These are phyloP conservation scores for Nicotiana obtusifolia DNA, from an alignment of 257 asterid species.

Conservation along the genomic window DNA sequence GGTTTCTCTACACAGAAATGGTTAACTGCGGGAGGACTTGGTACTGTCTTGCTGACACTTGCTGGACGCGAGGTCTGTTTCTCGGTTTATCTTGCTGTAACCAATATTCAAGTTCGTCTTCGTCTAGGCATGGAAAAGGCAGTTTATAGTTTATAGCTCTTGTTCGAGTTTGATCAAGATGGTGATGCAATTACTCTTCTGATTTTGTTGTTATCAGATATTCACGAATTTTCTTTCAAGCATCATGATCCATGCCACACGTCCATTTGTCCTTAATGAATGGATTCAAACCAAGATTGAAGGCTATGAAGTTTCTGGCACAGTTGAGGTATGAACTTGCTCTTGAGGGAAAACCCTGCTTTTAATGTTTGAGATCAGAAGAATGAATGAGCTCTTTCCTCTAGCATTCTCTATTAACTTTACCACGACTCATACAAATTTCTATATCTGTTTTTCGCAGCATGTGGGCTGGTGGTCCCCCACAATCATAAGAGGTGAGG, in stretches of 20 bases:
- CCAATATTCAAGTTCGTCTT: neutral
- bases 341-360: neutral
- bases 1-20: slow-evolving; percentile 97
- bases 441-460: slow-evolving; percentile 27
- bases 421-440: neutral
- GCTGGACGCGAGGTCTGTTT: slow-evolving; percentile 93
- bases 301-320: slow-evolving; percentile 98
- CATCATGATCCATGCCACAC: slow-evolving; percentile 92
- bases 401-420: neutral
- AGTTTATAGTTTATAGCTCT: neutral
- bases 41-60: slow-evolving; percentile 96
- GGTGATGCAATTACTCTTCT: slow-evolving; percentile 2
- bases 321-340: slow-evolving; percentile 71
- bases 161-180: neutral
- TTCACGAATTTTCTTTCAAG: slow-evolving; percentile 98
- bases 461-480: slow-evolving; percentile 99
- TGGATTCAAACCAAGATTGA: slow-evolving; percentile 97
- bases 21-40: slow-evolving; percentile 99
- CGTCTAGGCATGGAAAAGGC: neutral
- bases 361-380: slow-evolving; percentile 2
- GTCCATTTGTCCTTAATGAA: slow-evolving; percentile 82
- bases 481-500: slow-evolving; percentile 90
- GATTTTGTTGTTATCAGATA: slow-evolving; percentile 42
- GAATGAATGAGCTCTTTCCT: slow-evolving; percentile 2
- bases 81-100: neutral